Evolutionary conservation across 1,284 basidiomycete genomes (phyloP), one percentile per base, ranked within the genome.

Genomic region (Trametes hirsuta): DNA sequence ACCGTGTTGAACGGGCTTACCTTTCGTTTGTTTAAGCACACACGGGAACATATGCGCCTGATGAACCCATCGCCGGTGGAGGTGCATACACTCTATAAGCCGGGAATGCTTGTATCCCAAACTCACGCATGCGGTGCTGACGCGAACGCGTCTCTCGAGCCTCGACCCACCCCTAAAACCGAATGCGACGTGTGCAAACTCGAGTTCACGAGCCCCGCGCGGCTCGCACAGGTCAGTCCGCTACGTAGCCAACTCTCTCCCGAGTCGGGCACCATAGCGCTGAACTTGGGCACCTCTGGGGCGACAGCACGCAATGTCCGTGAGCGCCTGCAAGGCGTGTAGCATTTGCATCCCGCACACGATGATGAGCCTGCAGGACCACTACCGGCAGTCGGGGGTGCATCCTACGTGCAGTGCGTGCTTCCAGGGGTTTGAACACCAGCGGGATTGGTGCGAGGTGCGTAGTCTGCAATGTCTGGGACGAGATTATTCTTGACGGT

Each of bases 331-430:
- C 39, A 42, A 18, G 11, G 24, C 12, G 9, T 55, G 53, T 40
- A 24, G 11, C 2, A 24, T 48, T 0, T 55, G 53, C 30, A 48
- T 55, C 3, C 53, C 53, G 25, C 39, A 35, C 37, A 40, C 4
- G 14, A 48, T 42, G 53, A 48, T 42, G 53, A 55, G 47, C 46
- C 44, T 61, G 25, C 59, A 59, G 46, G 50, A 59, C 12, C 63
- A 64, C 39, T 64, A 59, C 41, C 53, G 59, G 35, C 10, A 52
- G 12, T 57, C 59, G 21, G 4, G 12, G 18, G 39, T 22, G 47
- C 63, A 64, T 25, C 53, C 53, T 1, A 50, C 11, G 12, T 60
- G 56, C 11, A 30, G 25, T 1, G 22, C 36, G 10, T 64, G 63
- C 34, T 44, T 40, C 1, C 12, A 37, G 1, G 49, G 56, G 9